Evolutionary conservation across 2,329 filamentous ascomycete species (phyloP), one percentile per base, ranked within the genome.

Genomic region (Fusarium protoensiforme): DNA sequence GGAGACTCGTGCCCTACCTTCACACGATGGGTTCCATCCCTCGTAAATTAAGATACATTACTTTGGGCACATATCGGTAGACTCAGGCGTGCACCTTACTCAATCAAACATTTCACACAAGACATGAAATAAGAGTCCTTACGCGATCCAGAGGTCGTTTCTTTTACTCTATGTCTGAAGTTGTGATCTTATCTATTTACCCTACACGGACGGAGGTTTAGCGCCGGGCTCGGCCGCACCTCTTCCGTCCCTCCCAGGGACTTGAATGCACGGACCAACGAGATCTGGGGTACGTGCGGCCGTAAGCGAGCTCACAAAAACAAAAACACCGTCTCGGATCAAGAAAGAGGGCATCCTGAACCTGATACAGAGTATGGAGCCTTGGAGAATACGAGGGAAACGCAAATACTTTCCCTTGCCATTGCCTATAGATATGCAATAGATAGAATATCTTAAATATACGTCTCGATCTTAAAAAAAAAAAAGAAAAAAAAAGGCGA

Each of bases 281-380:
- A 27, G 69, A 68, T 73, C 67, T 41, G 67, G 68, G 73, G 70
- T 66, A 58, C 27, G 33, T 53, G 48, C 48, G 48, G 38, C 18
- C 35, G 39, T 46, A 76, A 77, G 74, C 69, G 72, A 77, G 68
- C 54, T 72, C 73, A 76, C 72, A 75, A 75, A 75, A 75, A 62
- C 36, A 43, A 70, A 64, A 63, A 61, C 22, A 61, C 22, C 16
- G 43, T 22, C 27, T 33, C 27, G 48, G 31, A 33, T 53, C 27
- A 18, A 53, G 46, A 31, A 53, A 53, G 27, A 53, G 48, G 6
- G 16, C 27, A 8, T 16, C 48, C 48, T 53, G 48, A 53, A 33
- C 48, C 48, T 53, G 48, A 53, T 20, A 53, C 27, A 33, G 48
- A 33, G 11, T 5, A n/a, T 51, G 24, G 18, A 51, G 18, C 27